Conservation (phyloP, 129 eudicot species). For the Sambucus nigra region DNA sequence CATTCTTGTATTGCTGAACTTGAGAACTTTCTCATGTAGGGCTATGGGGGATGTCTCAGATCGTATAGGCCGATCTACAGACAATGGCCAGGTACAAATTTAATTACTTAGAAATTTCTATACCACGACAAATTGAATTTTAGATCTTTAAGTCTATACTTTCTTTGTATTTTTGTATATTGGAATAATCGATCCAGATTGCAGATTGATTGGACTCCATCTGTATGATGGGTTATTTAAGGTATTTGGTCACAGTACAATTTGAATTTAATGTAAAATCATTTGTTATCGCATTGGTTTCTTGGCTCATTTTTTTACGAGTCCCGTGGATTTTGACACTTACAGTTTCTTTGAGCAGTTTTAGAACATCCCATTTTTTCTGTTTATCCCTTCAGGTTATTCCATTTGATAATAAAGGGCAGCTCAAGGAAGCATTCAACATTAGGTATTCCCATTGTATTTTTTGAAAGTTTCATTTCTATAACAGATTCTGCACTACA, state of each 20-base stretch:
- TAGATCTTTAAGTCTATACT: background rate
- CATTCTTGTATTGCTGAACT: background rate
- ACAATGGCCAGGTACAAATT: conserved; percentile 78
- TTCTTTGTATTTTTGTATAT: conserved; percentile 35
- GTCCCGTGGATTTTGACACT: background rate
- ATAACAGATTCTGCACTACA: background rate
- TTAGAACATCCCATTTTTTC: conserved; percentile 3
- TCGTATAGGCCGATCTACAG: conserved; percentile 98
- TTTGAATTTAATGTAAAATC: background rate
- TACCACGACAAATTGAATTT: background rate
- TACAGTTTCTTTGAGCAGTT: background rate
- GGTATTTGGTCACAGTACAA: conserved; percentile 29
- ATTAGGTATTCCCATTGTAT: conserved; percentile 45
- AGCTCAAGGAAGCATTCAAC: conserved; percentile 95
- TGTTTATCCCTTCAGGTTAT: conserved; percentile 50
- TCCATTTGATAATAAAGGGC: conserved; percentile 97
- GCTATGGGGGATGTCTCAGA: conserved; percentile 97
- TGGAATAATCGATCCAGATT: conserved; percentile 95
- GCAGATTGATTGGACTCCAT: conserved; percentile 97
- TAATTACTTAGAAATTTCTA: background rate
- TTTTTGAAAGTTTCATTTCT: background rate
- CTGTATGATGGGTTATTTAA: conserved; percentile 89
- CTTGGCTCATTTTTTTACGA: too few relatives aligned
- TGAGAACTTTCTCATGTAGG: conserved; percentile 29
- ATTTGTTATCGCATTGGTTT: too few relatives aligned